phyloP scores from a whole-genome alignment of 2,329 filamentous ascomycete genomes.

The Hypoxylon sp. region DNA sequence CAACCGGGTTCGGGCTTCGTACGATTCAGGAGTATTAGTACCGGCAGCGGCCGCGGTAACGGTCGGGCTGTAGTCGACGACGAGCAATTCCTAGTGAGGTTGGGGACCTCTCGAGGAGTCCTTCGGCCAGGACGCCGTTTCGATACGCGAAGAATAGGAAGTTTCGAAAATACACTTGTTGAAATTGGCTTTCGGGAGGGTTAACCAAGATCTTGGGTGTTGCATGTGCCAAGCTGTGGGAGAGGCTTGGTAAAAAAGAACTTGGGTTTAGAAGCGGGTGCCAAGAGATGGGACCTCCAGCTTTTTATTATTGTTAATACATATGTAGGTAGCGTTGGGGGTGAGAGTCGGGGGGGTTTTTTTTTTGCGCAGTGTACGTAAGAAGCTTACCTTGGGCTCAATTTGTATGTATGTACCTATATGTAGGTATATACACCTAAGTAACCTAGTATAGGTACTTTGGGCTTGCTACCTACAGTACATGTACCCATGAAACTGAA shows the following conservation, averaged over 20 bases:
- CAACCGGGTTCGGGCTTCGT: conserved; percentile 17
- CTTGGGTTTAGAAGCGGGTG: conserved; percentile 51
- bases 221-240: conserved; percentile 54
- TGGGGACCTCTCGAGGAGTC: conserved; percentile 37
- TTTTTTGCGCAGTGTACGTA: conserved; percentile 17
- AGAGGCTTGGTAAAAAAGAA: conserved; percentile 49
- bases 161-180: conserved; percentile 21
- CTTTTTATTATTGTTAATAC: conserved; percentile 46
- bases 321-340: conserved; percentile 24
- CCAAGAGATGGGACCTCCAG: conserved; percentile 51
- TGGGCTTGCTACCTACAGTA: neutral
- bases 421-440: neutral
- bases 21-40: conserved; percentile 26
- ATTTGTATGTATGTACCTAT: neutral
- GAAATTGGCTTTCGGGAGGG: conserved; percentile 43
- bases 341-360: conserved; percentile 5
- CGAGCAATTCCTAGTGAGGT: conserved; percentile 16
- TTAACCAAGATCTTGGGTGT: conserved; percentile 49
- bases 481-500: no score
- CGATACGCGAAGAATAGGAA: conserved; percentile 12
- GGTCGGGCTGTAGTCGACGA: conserved; percentile 28
- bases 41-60: conserved; percentile 5
- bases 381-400: conserved; percentile 12
- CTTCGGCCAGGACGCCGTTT: conserved; percentile 26
- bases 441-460: neutral